These are phyloP conservation scores for Dothistroma pini DNA, from an alignment of 2,329 filamentous ascomycete species.

Conservation along the genomic window DNA sequence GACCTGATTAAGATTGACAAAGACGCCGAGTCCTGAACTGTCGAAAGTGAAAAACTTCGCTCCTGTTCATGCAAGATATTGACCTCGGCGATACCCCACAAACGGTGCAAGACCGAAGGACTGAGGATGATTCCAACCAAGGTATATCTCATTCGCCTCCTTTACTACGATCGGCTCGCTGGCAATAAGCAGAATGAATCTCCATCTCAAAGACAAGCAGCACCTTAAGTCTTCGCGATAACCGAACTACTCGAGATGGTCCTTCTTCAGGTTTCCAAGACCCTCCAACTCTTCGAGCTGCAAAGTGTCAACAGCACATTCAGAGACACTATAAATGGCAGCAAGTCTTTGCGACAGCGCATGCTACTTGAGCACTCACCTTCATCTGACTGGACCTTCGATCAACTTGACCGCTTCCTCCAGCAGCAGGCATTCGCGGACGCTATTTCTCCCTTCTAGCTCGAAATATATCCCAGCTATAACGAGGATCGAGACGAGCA, in stretches of 20 bases:
- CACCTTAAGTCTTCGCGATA: slow-evolving; percentile 27
- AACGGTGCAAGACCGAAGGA: no score
- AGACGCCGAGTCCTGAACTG: no score
- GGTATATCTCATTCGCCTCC: no score
- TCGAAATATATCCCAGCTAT: not conserved
- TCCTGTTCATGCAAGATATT: no score
- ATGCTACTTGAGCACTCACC: not conserved
- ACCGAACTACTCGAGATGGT: slow-evolving; percentile 37
- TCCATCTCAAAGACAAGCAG: no score
- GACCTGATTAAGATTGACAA: no score
- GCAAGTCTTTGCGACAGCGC: not conserved
- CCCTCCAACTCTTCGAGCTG: not conserved
- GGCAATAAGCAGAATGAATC: no score
- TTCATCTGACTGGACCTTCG: not conserved
- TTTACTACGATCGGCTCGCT: no score
- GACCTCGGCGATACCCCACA: no score
- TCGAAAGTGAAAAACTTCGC: no score
- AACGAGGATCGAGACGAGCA: not conserved
- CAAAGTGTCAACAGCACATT: not conserved
- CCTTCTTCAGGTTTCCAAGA: slow-evolving; percentile 20
- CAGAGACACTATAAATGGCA: not conserved
- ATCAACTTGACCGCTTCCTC: not conserved
- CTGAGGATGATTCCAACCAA: no score
- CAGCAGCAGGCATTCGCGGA: not conserved
- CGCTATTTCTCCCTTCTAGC: not conserved